These are phyloP conservation scores for Chlorophyllum brunneum DNA, from an alignment of 768 basidiomycete species.

Conservation along the genomic window DNA sequence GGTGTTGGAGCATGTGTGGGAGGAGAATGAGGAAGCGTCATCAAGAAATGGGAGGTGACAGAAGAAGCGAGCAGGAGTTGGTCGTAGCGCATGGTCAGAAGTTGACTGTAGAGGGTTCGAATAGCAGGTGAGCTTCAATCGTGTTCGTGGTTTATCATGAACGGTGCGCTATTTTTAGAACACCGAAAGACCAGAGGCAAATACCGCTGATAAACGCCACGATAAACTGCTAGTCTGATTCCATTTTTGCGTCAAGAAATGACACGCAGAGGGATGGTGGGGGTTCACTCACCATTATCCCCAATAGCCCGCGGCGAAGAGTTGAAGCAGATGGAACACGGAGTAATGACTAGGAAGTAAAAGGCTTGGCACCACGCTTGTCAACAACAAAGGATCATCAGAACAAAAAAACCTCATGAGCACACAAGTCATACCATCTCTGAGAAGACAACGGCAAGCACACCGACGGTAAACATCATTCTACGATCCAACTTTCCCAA, in stretches of 20 bases:
- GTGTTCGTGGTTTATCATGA: background rate
- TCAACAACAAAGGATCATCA: too few species aligned
- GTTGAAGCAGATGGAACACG: too few species aligned
- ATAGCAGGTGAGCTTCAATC: background rate
- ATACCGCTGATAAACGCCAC: background rate
- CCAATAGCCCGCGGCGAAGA: too few species aligned
- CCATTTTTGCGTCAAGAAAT: too few species aligned
- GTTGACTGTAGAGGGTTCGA: background rate
- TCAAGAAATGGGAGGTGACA: background rate
- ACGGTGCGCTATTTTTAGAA: conserved; percentile 1
- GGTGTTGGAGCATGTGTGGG: background rate
- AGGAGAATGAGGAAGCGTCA: conserved; percentile 1
- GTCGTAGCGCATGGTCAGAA: background rate
- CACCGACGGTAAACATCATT: background rate
- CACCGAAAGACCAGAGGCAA: background rate
- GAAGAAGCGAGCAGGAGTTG: background rate
- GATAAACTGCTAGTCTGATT: too few species aligned
- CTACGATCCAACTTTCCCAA: background rate
- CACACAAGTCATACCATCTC: too few species aligned
- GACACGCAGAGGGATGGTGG: too few species aligned
- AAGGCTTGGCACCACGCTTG: too few species aligned
- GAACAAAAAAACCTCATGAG: too few species aligned
- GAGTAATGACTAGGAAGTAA: too few species aligned
- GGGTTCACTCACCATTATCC: too few species aligned
- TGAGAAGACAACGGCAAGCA: too few species aligned